phyloP scores from a whole-genome alignment of 2,329 filamentous ascomycete species.

The Cercospora berteroae region DNA sequence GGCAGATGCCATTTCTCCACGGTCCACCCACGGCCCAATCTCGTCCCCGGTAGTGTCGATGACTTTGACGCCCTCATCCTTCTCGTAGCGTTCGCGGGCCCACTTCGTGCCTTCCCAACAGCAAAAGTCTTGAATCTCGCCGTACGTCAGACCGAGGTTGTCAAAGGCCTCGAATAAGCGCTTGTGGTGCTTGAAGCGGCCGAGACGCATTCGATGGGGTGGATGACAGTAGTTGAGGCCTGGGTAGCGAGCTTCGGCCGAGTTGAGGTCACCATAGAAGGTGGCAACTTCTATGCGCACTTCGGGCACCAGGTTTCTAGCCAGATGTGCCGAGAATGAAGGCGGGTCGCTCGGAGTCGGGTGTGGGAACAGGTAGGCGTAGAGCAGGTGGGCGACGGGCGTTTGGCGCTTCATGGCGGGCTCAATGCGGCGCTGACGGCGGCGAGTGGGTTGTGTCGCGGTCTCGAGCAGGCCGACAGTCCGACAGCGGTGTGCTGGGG shows the following conservation, averaged over 20 bases:
- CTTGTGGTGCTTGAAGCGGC: conserved; percentile 73
- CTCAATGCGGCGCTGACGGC: background rate
- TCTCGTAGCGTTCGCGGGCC: conserved; percentile 77
- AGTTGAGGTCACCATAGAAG: conserved; percentile 77
- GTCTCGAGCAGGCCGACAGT: background rate
- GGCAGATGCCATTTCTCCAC: conserved; percentile 19
- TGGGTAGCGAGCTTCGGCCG: conserved; percentile 76
- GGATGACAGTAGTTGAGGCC: conserved; percentile 73
- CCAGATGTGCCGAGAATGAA: conserved; percentile 68
- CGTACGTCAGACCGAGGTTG: conserved; percentile 62
- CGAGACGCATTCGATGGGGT: conserved; percentile 73
- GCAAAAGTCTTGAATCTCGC: conserved; percentile 69
- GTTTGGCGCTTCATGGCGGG: conserved; percentile 65
- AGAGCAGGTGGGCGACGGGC: conserved; percentile 69
- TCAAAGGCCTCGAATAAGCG: conserved; percentile 76
- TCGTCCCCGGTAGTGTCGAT: conserved; percentile 69
- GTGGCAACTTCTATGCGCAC: conserved; percentile 75
- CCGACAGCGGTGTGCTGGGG: background rate
- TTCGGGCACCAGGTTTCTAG: conserved; percentile 70
- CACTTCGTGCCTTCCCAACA: conserved; percentile 82
- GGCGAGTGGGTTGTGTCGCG: background rate
- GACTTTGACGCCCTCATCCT: conserved; percentile 68
- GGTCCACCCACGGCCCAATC: conserved; percentile 60
- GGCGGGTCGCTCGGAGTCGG: conserved; percentile 66
- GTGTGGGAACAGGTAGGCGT: conserved; percentile 69